These are phyloP conservation scores for Suhomyces maxii DNA, from an alignment of 1,139 yeast species.

Conservation along the genomic window DNA sequence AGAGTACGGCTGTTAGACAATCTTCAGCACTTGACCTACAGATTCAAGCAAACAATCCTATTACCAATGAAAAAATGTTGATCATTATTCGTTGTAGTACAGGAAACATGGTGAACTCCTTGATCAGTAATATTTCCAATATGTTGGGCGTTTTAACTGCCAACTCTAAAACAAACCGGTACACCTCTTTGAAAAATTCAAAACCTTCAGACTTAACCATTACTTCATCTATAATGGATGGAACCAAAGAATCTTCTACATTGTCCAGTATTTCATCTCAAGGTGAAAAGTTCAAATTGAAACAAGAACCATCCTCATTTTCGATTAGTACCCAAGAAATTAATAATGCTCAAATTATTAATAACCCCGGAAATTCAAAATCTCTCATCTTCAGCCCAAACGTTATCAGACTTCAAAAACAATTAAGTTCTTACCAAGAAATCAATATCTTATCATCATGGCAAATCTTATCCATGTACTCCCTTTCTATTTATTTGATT, in stretches of 20 bases:
- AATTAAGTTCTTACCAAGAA: constrained; percentile 31
- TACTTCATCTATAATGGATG: constrained; percentile 38
- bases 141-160: constrained; percentile 26
- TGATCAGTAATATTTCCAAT: constrained; percentile 29
- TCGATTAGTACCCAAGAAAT: constrained; percentile 16
- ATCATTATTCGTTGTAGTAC: constrained; percentile 39
- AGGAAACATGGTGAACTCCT: constrained; percentile 27
- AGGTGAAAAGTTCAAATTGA: constrained; percentile 9
- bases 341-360: constrained; percentile 13
- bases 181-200: constrained; percentile 21
- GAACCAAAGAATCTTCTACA: constrained; percentile 31
- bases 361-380: constrained; percentile 18
- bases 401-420: constrained; percentile 43
- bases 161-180: constrained; percentile 16
- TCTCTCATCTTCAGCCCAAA: constrained; percentile 27
- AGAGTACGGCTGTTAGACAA: constrained; percentile 28
- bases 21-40: constrained; percentile 47
- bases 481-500: constrained; percentile 29
- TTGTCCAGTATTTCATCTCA: constrained; percentile 34
- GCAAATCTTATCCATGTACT: constrained; percentile 45
- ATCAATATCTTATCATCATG: constrained; percentile 43
- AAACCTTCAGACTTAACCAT: constrained; percentile 33
- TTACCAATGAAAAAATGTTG: constrained; percentile 29
- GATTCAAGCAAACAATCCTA: constrained; percentile 32
- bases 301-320: constrained; percentile 11